These are phyloP conservation scores for Teratosphaeria zuluensis DNA, from an alignment of 2,329 filamentous ascomycete genomes.

Conservation along the genomic window DNA sequence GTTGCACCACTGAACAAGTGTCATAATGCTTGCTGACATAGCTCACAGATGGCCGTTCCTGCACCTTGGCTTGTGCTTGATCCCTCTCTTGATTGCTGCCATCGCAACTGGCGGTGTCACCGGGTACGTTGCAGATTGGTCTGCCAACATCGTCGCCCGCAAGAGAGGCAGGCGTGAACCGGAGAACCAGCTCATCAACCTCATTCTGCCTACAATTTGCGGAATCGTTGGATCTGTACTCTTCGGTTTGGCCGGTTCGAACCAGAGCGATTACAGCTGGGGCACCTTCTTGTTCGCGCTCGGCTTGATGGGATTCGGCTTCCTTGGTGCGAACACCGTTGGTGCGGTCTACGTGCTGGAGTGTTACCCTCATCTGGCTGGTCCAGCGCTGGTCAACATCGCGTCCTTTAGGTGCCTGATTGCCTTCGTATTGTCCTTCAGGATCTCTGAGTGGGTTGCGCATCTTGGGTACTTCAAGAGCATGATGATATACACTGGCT, in stretches of 20 bases:
- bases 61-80: slow-evolving; percentile 15
- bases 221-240: slow-evolving; percentile 18
- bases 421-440: slow-evolving; percentile 21
- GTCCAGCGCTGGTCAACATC: slow-evolving; percentile 24
- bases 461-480: slow-evolving; percentile 18
- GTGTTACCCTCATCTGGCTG: slow-evolving; percentile 23
- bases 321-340: slow-evolving; percentile 22
- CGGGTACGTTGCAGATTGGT: slow-evolving; percentile 18
- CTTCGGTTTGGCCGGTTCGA: slow-evolving; percentile 18
- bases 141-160: slow-evolving; percentile 17
- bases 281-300: slow-evolving; percentile 18
- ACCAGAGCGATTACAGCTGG: slow-evolving; percentile 16
- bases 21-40: not conserved
- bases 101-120: slow-evolving; percentile 15
- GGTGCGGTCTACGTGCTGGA: slow-evolving; percentile 24
- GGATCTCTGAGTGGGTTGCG: slow-evolving; percentile 19
- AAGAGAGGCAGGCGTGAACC: slow-evolving; percentile 19
- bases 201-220: slow-evolving; percentile 18
- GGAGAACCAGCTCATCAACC: slow-evolving; percentile 21
- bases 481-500: slow-evolving; percentile 21
- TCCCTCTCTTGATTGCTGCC: slow-evolving; percentile 18
- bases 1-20: not conserved
- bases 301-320: slow-evolving; percentile 22
- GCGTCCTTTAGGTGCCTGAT: slow-evolving; percentile 22
- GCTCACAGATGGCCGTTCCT: slow-evolving; percentile 14